Conservation (phyloP, 306 rosid genomes). For the Canavalia gladiata region DNA sequence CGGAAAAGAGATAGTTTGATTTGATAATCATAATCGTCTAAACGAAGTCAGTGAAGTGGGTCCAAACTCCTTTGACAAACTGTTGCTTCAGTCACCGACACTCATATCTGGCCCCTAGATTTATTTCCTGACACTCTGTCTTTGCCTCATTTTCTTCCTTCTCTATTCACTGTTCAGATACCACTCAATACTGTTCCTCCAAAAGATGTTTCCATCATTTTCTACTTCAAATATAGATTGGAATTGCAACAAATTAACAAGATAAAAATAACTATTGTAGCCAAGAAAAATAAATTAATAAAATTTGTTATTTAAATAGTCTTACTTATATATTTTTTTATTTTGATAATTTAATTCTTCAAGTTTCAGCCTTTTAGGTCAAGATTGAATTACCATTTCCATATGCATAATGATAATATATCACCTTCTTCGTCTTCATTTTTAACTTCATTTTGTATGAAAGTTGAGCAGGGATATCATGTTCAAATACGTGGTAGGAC, state of each 20-base stretch:
- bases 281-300: too few species aligned
- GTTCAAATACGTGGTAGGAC: not conserved
- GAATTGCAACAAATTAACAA: too few species aligned
- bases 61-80: constrained; percentile 47
- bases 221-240: too few species aligned
- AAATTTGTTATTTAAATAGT: too few species aligned
- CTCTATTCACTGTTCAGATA: not conserved
- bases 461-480: not conserved
- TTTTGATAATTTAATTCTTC: too few species aligned
- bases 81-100: constrained; percentile 55
- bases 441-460: not conserved
- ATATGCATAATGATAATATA: not conserved
- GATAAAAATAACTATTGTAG: too few species aligned
- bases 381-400: not conserved
- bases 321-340: too few species aligned
- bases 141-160: not conserved
- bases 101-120: constrained; percentile 38
- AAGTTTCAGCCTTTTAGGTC: not conserved
- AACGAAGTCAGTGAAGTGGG: constrained; percentile 38
- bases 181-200: too few species aligned
- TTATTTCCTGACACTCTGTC: constrained; percentile 17
- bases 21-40: not conserved
- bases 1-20: not conserved
- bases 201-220: too few species aligned
- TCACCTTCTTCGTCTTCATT: not conserved